Percentiles rank a stretch among this genome's conserved stretches.
Conservation (phyloP, 164 flowering plant genomes). For the Stephania cephalantha region DNA sequence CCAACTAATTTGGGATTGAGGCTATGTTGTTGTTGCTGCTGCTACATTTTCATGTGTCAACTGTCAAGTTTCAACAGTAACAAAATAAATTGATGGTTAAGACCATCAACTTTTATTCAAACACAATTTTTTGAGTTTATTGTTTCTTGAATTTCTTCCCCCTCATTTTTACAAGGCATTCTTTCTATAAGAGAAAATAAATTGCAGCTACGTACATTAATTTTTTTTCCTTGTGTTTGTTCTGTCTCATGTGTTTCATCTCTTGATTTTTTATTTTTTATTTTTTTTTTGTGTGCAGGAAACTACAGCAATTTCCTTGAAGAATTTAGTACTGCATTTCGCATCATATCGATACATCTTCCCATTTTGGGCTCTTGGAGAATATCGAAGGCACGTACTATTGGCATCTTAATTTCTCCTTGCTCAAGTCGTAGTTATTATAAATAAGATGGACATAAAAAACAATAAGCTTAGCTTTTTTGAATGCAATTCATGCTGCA, state of each 20-base stretch:
- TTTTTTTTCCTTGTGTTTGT: too few species aligned
- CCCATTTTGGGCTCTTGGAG: slow-evolving; percentile 13
- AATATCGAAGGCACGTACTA: slow-evolving; percentile 4
- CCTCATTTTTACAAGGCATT: background rate
- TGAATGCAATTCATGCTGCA: too few species aligned
- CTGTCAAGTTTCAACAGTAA: too few species aligned
- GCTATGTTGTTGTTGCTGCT: too few species aligned
- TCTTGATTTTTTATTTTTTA: background rate
- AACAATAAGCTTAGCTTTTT: too few species aligned
- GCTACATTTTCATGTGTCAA: too few species aligned
- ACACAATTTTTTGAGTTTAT: too few species aligned
- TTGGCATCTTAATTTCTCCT: background rate
- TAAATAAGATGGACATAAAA: too few species aligned
- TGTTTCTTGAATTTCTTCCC: too few species aligned
- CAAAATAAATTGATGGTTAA: too few species aligned
- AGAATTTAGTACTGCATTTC: slow-evolving; percentile 4
- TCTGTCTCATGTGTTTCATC: background rate
- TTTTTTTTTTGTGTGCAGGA: background rate
- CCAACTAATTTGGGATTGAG: too few species aligned
- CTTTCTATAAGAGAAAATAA: background rate
- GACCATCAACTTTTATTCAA: too few species aligned
- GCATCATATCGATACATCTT: slow-evolving; percentile 3
- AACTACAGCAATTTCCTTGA: background rate
- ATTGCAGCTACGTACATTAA: background rate
- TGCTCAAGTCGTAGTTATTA: background rate